These are phyloP conservation scores for Narthecium ossifragum DNA, from an alignment of 106 monocot species.

Conservation along the genomic window DNA sequence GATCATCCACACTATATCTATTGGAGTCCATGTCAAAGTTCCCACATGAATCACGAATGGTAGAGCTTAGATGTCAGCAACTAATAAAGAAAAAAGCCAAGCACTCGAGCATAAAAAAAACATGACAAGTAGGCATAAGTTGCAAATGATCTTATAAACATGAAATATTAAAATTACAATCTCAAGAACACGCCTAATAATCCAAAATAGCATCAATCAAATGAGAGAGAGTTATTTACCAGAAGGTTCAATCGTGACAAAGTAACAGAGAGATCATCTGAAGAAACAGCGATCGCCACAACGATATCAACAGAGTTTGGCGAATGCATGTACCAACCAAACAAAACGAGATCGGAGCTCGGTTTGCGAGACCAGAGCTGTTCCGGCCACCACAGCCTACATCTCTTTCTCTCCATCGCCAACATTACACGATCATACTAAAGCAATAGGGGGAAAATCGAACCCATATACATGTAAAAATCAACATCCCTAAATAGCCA, in stretches of 20 bases:
- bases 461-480: no score
- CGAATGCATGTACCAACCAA: slow-evolving; percentile 64
- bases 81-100: no score
- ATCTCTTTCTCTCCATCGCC: slow-evolving; percentile 25
- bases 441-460: no score
- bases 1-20: no score
- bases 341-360: slow-evolving; percentile 25
- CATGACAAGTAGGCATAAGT: background rate
- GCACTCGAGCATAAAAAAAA: background rate
- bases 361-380: slow-evolving; percentile 18
- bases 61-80: no score
- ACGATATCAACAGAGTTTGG: slow-evolving; percentile 48
- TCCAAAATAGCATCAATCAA: background rate
- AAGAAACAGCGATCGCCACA: slow-evolving; percentile 32
- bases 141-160: background rate
- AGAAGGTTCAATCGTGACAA: slow-evolving; percentile 4
- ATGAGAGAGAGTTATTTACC: background rate
- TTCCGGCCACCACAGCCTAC: slow-evolving; percentile 89
- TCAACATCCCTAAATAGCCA: no score
- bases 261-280: background rate
- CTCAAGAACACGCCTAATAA: background rate
- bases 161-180: background rate
- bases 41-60: no score
- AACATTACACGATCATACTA: background rate
- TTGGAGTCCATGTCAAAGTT: no score